Evolutionary conservation across 768 basidiomycete genomes (phyloP).

Genomic region (Cyclocybe aegerita): DNA sequence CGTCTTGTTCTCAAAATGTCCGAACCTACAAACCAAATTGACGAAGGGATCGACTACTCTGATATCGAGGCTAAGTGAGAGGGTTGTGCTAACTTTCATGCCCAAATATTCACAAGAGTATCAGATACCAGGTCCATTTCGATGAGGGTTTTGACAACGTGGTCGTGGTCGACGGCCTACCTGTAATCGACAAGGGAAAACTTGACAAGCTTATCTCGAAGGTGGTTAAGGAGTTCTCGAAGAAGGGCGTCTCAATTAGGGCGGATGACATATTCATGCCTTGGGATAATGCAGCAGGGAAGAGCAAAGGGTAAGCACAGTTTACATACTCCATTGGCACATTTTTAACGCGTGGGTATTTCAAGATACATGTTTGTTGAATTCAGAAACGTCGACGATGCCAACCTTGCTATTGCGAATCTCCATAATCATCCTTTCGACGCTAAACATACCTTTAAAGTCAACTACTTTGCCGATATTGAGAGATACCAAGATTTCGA

Average conservation of each 20-base stretch:
- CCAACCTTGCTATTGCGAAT: constrained; percentile 59
- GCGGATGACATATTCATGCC: constrained; percentile 82
- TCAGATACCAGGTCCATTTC: constrained; percentile 81
- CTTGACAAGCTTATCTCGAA: constrained; percentile 79
- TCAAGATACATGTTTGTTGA: constrained; percentile 82
- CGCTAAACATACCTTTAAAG: constrained; percentile 77
- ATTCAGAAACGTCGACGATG: constrained; percentile 68
- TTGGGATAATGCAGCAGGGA: constrained; percentile 78
- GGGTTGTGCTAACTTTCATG: neutral
- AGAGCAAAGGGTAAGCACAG: constrained; percentile 84
- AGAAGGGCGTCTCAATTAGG: constrained; percentile 76
- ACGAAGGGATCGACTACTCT: constrained; percentile 79
- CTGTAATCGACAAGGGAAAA: constrained; percentile 85
- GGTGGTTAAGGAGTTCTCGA: constrained; percentile 80
- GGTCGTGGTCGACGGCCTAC: constrained; percentile 90
- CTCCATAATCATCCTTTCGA: constrained; percentile 86
- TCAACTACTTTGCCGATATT: constrained; percentile 89
- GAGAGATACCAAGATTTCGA: constrained; percentile 78
- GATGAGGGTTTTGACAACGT: constrained; percentile 90
- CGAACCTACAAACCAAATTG: constrained; percentile 37
- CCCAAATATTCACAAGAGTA: constrained; percentile 1
- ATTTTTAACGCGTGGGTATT: constrained; percentile 3
- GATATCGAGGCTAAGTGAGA: constrained; percentile 86
- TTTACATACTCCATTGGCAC: neutral
- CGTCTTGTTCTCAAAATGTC: constrained; percentile 40